These are phyloP conservation scores for Davidsoniella neocaledoniae DNA, from an alignment of 2,329 filamentous ascomycete genomes.

Conservation along the genomic window DNA sequence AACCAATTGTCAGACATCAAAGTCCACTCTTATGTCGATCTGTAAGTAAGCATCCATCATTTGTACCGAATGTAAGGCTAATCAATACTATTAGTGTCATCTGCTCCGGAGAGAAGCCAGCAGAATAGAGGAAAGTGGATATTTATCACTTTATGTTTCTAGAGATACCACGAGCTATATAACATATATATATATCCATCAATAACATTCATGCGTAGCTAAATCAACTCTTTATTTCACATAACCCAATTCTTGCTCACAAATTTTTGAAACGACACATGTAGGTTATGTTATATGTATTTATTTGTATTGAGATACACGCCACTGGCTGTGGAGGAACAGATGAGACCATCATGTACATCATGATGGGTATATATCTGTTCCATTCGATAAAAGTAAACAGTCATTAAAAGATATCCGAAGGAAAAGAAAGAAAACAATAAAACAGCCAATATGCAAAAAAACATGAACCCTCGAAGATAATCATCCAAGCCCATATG, in stretches of 20 bases:
- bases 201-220: neutral
- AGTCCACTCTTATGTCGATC: constrained; percentile 18
- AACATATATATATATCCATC: neutral
- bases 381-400: too few relatives aligned
- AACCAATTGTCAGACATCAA: constrained; percentile 19
- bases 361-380: too few relatives aligned
- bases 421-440: neutral
- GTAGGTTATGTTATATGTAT: too few relatives aligned
- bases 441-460: neutral
- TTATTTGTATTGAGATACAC: too few relatives aligned
- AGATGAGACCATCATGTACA: too few relatives aligned
- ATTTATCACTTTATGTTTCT: neutral
- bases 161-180: neutral
- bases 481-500: neutral
- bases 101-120: neutral
- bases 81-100: neutral
- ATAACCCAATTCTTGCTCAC: too few relatives aligned
- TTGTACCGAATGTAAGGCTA: neutral
- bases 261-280: too few relatives aligned
- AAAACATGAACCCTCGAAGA: neutral
- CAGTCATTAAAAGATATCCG: too few relatives aligned
- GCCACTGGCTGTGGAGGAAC: too few relatives aligned
- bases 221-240: too few relatives aligned
- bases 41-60: constrained; percentile 9
- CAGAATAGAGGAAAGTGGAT: neutral